Percentiles rank a stretch among this genome's conserved stretches.
Conservation (phyloP, 2,329 filamentous ascomycete species). For the Knufia fluminis region DNA sequence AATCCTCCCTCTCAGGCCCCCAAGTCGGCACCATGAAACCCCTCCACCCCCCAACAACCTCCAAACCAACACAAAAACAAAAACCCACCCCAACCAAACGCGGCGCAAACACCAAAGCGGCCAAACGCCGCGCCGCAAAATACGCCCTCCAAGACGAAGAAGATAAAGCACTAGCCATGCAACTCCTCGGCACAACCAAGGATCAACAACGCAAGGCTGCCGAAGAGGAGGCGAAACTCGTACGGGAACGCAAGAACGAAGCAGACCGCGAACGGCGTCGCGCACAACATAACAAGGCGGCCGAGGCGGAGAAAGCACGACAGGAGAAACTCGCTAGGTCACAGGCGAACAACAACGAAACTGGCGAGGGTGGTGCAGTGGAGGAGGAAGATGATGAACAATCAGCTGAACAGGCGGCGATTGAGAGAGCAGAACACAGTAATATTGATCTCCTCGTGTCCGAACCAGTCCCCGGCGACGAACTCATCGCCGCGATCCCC, state of each 20-base stretch:
- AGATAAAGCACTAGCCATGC: conserved; percentile 73
- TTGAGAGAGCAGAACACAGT: conserved; percentile 39
- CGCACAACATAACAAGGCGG: conserved; percentile 68
- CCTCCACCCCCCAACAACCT: conserved; percentile 17
- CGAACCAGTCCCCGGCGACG: conserved; percentile 68
- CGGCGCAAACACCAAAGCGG: conserved; percentile 37
- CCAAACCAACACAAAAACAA: conserved; percentile 16
- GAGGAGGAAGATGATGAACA: conserved; percentile 50
- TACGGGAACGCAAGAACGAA: conserved; percentile 62
- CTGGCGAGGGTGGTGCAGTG: conserved; percentile 38
- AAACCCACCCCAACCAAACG: conserved; percentile 13
- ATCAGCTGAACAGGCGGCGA: conserved; percentile 39
- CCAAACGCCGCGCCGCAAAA: conserved; percentile 50
- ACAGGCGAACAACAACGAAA: conserved; percentile 43
- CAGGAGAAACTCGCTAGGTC: conserved; percentile 66
- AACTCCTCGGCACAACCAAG: conserved; percentile 65
- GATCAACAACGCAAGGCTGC: conserved; percentile 60
- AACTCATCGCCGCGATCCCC: conserved; percentile 53
- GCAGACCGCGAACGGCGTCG: conserved; percentile 65
- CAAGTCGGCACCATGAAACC: conserved; percentile 16
- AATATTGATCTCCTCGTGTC: conserved; percentile 66
- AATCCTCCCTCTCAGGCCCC: conserved; percentile 16
- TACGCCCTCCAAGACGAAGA: conserved; percentile 94
- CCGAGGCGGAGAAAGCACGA: conserved; percentile 52
- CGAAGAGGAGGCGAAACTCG: conserved; percentile 54